A percentile compares a stretch with the other conserved stretches of the same genome.
Conservation (phyloP, 2,329 filamentous ascomycete genomes). For the Venturia effusa region DNA sequence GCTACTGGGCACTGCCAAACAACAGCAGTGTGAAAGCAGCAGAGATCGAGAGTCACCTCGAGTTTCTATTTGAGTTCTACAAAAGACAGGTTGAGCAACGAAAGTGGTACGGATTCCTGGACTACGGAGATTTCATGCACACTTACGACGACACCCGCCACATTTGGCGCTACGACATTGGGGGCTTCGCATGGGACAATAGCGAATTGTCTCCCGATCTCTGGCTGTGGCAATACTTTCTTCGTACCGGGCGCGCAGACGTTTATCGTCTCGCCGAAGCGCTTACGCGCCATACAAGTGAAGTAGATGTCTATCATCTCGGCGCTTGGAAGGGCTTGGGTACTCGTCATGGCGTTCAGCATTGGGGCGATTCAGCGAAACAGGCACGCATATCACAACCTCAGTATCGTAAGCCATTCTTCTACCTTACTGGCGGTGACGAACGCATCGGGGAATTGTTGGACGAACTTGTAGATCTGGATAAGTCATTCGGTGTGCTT, state of each 20-base stretch:
- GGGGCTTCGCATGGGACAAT: conserved; percentile 56
- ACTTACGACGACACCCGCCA: conserved; percentile 50
- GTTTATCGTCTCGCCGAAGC: conserved; percentile 50
- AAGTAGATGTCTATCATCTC: conserved; percentile 52
- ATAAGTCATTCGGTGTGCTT: conserved; percentile 41
- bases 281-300: conserved; percentile 46
- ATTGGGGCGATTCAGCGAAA: conserved; percentile 50
- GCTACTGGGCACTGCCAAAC: conserved; percentile 41
- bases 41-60: conserved; percentile 41
- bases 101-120: conserved; percentile 53
- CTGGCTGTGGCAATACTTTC: conserved; percentile 53
- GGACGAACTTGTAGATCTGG: conserved; percentile 40
- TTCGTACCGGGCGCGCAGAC: conserved; percentile 46
- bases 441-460: conserved; percentile 47
- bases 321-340: conserved; percentile 49
- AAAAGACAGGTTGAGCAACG: conserved; percentile 44
- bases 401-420: conserved; percentile 47
- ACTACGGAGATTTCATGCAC: conserved; percentile 53
- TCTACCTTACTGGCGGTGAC: conserved; percentile 44
- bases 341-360: conserved; percentile 52
- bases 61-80: conserved; percentile 48
- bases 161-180: conserved; percentile 52
- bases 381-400: conserved; percentile 50
- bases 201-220: conserved; percentile 52
- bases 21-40: conserved; percentile 20